Evolutionary conservation across 257 asterid genomes (phyloP), one percentile per base, ranked within the genome.

Genomic region (Fraxinus excelsior): DNA sequence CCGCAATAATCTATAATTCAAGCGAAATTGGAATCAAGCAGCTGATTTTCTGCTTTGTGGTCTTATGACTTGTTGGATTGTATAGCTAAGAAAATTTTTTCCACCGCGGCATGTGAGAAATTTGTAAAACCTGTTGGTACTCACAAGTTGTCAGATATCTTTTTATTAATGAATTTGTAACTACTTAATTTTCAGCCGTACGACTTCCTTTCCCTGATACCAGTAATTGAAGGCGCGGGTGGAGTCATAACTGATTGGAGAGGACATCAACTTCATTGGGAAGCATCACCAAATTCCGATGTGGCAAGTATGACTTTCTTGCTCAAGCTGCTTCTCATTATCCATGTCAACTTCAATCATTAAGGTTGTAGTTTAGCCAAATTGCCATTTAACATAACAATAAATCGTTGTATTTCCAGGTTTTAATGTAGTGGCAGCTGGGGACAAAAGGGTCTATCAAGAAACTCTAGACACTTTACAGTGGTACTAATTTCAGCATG

Each of bases 171-270:
- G 73, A 32, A 25, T 46, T 26, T 13, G n/a, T 37, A 29, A 31
- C 38, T 53, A 72, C 60, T 13, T 23, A 51, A 16, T 77, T 82
- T 82, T 25, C 94, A 93, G 99, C 98, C 99, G 6, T 95, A 95
- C 83, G 98, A 95, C 86, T 86, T 96, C 85, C 93, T 96, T n/a
- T 86, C 99, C 72, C 89, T 91, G 84, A 79, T 90, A 81, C 99
- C 98, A 38, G 98, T 96, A 86, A 90, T 93, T 72, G 92, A 96
- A 83, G 99, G 99, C 18, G 97, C 97, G 5, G 99, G 98, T 79
- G 98, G 98, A 77, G 84, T 81, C 51, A 85, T 91, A 82, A 96
- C 97, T 23, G 98, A 96, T 82, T 96, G 98, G 99, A 77, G 76
- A 62, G 99, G 99, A 18, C 67, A 78, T 21, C 80, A 77, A 72